A percentile compares a stretch with the other conserved stretches of the same genome.
Evolutionary conservation across 1,284 basidiomycete genomes (phyloP).

Genomic region (Melampsora larici-populina): DNA sequence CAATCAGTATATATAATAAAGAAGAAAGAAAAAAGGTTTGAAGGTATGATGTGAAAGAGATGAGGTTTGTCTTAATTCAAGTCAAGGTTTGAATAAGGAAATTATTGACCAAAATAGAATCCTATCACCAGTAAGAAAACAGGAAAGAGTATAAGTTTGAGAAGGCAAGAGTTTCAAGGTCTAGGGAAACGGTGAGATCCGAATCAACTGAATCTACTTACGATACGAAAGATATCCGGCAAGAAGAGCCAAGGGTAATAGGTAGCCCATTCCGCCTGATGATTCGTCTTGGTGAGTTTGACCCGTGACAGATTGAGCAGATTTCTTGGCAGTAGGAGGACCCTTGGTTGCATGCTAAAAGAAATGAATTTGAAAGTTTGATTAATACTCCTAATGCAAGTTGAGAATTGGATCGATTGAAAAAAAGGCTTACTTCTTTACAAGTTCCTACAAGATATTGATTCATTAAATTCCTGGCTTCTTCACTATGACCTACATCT

Average conservation of each 20-base stretch:
- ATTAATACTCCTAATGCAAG: not conserved
- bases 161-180: too few species aligned
- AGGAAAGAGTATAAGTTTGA: too few species aligned
- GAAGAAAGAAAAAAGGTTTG: too few species aligned
- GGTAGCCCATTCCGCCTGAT: constrained; percentile 47
- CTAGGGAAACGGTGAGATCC: too few species aligned
- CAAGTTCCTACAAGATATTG: constrained; percentile 60
- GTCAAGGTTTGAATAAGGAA: too few species aligned
- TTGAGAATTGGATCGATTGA: not conserved
- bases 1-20: too few species aligned
- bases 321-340: constrained; percentile 8
- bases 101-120: too few species aligned
- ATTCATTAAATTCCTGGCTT: constrained; percentile 85
- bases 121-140: too few species aligned
- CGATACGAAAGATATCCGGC: constrained; percentile 72
- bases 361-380: not conserved
- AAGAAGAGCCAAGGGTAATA: constrained; percentile 69
- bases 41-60: too few species aligned
- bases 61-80: too few species aligned
- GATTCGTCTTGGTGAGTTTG: not conserved
- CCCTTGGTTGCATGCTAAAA: constrained; percentile 31
- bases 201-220: too few species aligned
- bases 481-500: constrained; percentile 98
- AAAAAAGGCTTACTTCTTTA: constrained; percentile 33
- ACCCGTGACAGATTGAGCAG: constrained; percentile 5